A percentile compares a stretch with the other conserved stretches of the same genome.
Conservation (phyloP, 2,329 filamentous ascomycete genomes). For the Thelonectria blattea region DNA sequence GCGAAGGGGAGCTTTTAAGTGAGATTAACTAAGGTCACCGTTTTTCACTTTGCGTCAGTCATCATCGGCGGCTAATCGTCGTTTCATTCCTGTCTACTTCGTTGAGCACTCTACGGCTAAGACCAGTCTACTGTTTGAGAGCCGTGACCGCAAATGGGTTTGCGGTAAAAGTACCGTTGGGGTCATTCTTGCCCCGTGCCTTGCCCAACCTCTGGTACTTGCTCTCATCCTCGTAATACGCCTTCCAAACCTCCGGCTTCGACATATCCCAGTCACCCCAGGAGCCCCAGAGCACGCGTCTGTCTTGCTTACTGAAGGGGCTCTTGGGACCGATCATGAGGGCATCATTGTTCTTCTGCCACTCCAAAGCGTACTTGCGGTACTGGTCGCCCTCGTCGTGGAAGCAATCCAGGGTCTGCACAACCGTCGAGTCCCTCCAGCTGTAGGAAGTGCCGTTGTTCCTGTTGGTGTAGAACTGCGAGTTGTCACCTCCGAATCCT, state of each 20-base stretch:
- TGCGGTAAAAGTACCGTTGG: slow-evolving; percentile 45
- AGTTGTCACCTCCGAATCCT: slow-evolving; percentile 51
- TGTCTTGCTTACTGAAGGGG: slow-evolving; percentile 45
- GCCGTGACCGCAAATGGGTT: slow-evolving; percentile 41
- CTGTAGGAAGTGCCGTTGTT: slow-evolving; percentile 55
- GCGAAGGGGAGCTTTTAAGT: too few relatives aligned
- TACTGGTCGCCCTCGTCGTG: slow-evolving; percentile 40
- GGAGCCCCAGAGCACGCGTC: slow-evolving; percentile 48
- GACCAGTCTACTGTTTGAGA: background rate
- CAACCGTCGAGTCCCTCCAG: slow-evolving; percentile 53
- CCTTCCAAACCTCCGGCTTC: slow-evolving; percentile 39
- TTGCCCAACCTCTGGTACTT: slow-evolving; percentile 44
- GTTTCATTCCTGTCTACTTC: background rate
- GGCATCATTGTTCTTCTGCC: slow-evolving; percentile 50
- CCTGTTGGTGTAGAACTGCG: slow-evolving; percentile 48
- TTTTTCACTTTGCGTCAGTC: too few relatives aligned
- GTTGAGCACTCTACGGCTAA: background rate
- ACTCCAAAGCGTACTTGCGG: slow-evolving; percentile 46
- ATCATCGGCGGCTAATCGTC: too few relatives aligned
- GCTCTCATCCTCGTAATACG: slow-evolving; percentile 44
- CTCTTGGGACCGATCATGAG: slow-evolving; percentile 40
- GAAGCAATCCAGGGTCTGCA: slow-evolving; percentile 52
- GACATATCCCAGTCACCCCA: slow-evolving; percentile 46
- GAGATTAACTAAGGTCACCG: too few relatives aligned
- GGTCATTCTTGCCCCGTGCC: slow-evolving; percentile 42